phyloP scores from a whole-genome alignment of 306 rosid species.

The Begonia peltatifolia region DNA sequence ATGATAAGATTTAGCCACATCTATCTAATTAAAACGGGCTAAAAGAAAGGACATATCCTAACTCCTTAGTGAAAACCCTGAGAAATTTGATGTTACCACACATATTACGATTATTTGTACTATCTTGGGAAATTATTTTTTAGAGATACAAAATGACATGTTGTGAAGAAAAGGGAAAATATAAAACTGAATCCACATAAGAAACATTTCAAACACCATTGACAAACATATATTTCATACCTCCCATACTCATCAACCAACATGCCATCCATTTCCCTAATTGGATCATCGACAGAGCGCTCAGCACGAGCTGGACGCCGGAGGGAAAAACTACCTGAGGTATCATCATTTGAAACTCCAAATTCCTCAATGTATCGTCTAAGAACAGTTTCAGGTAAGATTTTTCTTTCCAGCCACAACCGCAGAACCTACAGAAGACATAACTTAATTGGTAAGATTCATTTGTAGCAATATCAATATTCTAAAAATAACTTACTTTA shows the following conservation, averaged over 20 bases:
- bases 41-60: too few relatives aligned
- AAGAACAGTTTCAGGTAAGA: slow-evolving; percentile 71
- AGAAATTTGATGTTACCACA: too few relatives aligned
- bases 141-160: neutral
- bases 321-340: slow-evolving; percentile 39
- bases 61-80: too few relatives aligned
- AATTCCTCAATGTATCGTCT: slow-evolving; percentile 85
- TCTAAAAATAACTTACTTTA: too few relatives aligned
- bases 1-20: too few relatives aligned
- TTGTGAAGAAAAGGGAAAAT: neutral
- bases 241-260: slow-evolving; percentile 99
- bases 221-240: slow-evolving; percentile 23
- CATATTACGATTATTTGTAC: too few relatives aligned
- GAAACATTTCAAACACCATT: neutral
- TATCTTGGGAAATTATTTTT: neutral
- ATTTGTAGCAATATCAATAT: too few relatives aligned
- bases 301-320: slow-evolving; percentile 98
- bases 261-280: slow-evolving; percentile 99
- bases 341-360: slow-evolving; percentile 78
- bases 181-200: neutral
- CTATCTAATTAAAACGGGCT: too few relatives aligned
- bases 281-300: slow-evolving; percentile 93
- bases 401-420: slow-evolving; percentile 96
- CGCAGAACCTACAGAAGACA: slow-evolving; percentile 54
- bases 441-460: too few relatives aligned